Percentiles rank a stretch among this genome's conserved stretches.
phyloP scores from a whole-genome alignment of 345 rosid species.

The Citrus medica region DNA sequence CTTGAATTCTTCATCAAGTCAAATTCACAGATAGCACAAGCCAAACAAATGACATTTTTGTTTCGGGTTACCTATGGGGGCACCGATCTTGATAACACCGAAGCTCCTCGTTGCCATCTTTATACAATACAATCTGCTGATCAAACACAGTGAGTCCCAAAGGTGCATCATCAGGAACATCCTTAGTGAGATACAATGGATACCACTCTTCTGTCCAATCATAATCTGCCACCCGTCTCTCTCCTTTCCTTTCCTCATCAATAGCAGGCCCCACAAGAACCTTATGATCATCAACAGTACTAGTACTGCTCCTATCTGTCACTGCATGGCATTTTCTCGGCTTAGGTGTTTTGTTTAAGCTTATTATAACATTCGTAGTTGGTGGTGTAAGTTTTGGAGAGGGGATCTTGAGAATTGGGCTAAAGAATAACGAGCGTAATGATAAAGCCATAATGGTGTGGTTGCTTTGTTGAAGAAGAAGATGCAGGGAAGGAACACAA shows the following conservation, averaged over 20 bases:
- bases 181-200: slow-evolving; percentile 74
- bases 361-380: background rate
- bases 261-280: slow-evolving; percentile 26
- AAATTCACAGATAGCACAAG: background rate
- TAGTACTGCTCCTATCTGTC: slow-evolving; percentile 16
- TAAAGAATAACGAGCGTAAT: slow-evolving; percentile 18
- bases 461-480: background rate
- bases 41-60: background rate
- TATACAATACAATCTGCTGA: slow-evolving; percentile 71
- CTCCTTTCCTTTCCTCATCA: slow-evolving; percentile 39
- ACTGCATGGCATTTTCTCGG: slow-evolving; percentile 26
- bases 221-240: slow-evolving; percentile 49
- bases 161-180: slow-evolving; percentile 90
- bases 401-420: slow-evolving; percentile 4
- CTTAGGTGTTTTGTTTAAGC: background rate
- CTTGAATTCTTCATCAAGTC: background rate
- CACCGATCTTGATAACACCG: slow-evolving; percentile 84
- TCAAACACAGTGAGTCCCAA: slow-evolving; percentile 86
- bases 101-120: slow-evolving; percentile 62
- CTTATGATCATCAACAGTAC: slow-evolving; percentile 13
- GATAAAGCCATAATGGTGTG: slow-evolving; percentile 20
- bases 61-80: slow-evolving; percentile 60
- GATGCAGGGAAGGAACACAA: background rate
- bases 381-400: slow-evolving; percentile 6
- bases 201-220: slow-evolving; percentile 97